Evolutionary conservation across 78 protist genomes (phyloP), one percentile per base, ranked within the genome.

Genomic region (Tieghemostelium lacteum): DNA sequence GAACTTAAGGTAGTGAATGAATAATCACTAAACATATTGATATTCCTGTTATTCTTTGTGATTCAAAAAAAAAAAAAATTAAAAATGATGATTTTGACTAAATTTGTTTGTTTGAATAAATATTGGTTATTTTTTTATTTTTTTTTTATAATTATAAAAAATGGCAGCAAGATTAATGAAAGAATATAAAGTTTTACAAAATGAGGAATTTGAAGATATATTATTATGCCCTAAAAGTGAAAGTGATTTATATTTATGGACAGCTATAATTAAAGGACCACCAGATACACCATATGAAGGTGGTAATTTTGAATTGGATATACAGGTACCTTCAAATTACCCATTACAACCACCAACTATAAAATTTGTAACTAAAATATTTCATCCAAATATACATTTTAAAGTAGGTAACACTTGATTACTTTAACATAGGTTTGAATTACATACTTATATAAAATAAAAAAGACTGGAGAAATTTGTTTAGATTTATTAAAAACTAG

Each of bases 331-430:
- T 28, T 40, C 76, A 24, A 69, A 65, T 55, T 96, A 96, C 60
- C 98, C 98, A n/a, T 20, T 96, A 42, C 94, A 64, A 57, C 97
- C 98, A 31, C 97, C 97, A 16, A 61, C 62, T 19, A 93, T 88
- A 14, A 70, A 63, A 37, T 96, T 95, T 57, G 63, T 89, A 17
- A 95, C 98, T 8, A 93, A 87, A 62, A 67, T 95, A 33, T 96
- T 95, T 55, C 98, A 96, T 70, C 98, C 98, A 52, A 96, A 96
- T 62, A 87, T 96, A 26, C 96, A 94, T 66, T 95, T 91, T 52
- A 77, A 88, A 76, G 93, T 87, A 72, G 2, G 49, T 37, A 5
- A 49, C 50, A 37, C 19, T n/a, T n/a, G n/a, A n/a, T n/a, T n/a
- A n/a, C 24, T 1, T 57, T 60, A 26, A 60, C 28, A n/a, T 60